Evolutionary conservation across 352 stramenopile genomes (phyloP), one percentile per base, ranked within the genome.

Genomic region (Blastocystis sp.): DNA sequence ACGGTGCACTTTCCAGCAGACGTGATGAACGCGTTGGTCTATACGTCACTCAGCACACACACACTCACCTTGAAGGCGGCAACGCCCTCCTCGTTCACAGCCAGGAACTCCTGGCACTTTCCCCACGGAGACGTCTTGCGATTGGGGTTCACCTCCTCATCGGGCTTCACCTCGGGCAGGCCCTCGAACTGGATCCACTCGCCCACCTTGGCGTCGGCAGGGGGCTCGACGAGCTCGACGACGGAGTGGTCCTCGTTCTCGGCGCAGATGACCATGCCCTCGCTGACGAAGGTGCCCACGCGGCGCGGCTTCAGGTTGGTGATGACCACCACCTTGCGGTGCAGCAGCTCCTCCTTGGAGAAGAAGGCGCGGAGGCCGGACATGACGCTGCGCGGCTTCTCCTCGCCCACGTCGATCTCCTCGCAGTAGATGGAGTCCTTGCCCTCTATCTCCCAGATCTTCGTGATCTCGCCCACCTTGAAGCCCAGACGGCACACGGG

Each of bases 241-340:
- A 69, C 60, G 87, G 97, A 92, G 70, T 93, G 92, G 60, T 92
- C 92, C 86, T 96, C 95, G 3, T 77, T 93, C 89, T 89, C 94
- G 11, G 95, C 95, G 84, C 95, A 98, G 45, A 99, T 90, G 56
- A 99, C 96, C 96, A 96, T 99, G 81, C 93, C 95, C 91, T 93
- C 93, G 9, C n/a, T 64, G 14, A 81, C 94, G 90, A 98, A 98
- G 64, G 95, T 95, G 10, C 92, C 95, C 52, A 99, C 90, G 90
- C 98, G 98, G 61, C 94, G 93, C 66, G 94, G 93, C 92, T 98
- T 98, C 40, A 99, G 91, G 91, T 99, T 99, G 80, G 96, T 95
- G 48, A 99, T 91, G 70, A 98, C 95, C 21, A 98, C 90, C 56
- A 98, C 93, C 88, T 96, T 94, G 89, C 94, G 93, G 53, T 93